Evolutionary conservation across 2,329 filamentous ascomycete species (phyloP), one percentile per base, ranked within the genome.

Genomic region (Scedosporium apiospermum): DNA sequence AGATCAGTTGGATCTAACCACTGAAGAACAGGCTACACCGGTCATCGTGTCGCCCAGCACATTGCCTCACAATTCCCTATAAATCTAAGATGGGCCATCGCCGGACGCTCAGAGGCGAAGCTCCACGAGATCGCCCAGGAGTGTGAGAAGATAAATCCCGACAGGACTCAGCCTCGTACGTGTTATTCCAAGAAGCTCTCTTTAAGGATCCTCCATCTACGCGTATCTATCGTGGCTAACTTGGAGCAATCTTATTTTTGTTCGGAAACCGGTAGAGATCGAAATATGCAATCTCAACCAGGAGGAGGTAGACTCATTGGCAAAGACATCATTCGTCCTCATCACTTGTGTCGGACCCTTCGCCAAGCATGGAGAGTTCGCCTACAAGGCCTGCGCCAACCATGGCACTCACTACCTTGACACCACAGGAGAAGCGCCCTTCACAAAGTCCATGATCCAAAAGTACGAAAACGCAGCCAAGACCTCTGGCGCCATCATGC

Each of bases 41-140:
- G 93, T 46, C 87, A 85, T 66, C 80, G 89, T 67, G 86, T 86
- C 2, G 87, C 88, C 30, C 87, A 96, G 72, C 86, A 95, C 73
- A 88, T 96, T 69, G 81, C 86, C 61, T 81, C 80, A 14, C 77
- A 84, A 66, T 78, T 91, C 1, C 89, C 92, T 0, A 90, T 88
- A 18, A 84, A 91, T 71, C 74, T 96, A 65, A 91, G 86, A 77
- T 97, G 93, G 93, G 93, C 91, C 14, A 79, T 97, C 62, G 90
- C 91, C 57, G 93, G 93, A 34, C 88, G 93, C 27, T 93, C 90
- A n/a, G 77, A 81, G 58, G 77, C 80, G 58, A 96, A 96, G 73
- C 81, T 98, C 4, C 82, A 88, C 67, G 75, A 77, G 49, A 74
- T 97, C 10, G 84, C 86, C 6, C 78, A 85, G 61, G 85, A 90